Evolutionary conservation across 176 grass and related monocot genomes (phyloP), one percentile per base, ranked within the genome.

Genomic region (Oryza glumipatula): DNA sequence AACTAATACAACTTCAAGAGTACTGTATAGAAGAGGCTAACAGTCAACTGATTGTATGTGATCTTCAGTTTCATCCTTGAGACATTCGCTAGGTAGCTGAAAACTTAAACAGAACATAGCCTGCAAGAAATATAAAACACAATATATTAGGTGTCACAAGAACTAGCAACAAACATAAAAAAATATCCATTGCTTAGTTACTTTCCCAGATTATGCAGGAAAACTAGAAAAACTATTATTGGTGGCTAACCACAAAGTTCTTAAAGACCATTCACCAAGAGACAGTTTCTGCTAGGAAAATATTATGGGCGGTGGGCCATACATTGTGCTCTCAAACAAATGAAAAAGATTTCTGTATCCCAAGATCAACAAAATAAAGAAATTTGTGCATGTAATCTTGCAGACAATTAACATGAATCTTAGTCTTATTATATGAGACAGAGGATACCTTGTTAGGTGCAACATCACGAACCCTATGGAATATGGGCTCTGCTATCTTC

Each of bases 31-130:
- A 68, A 67, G 41, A n/a, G 1, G 38, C 48, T 76, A 52, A 16
- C 54, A 48, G 17, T 78, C 39, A 79, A 70, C 84, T 75, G 76
- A 65, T 28, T 43, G 16, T 16, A 74, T 68, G 38, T 69, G 47
- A 80, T 75, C 77, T 51, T 71, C 41, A 65, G 39, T 65, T 48
- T 80, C 85, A 13, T 80, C 80, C 85, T 26, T 70, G 0, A 90
- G 84, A 51, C 84, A 90, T 78, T 92, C 89, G 80, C 78, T 35
- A 12, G 96, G 91, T 48, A 99, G 68, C 78, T 79, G 90, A 82
- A 96, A 99, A 87, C 96, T 99, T 67, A 99, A 92, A 78, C 93
- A 94, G 88, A 83, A 99, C 96, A 96, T 99, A 65, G 84, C 91
- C 96, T 96, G 88, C 61, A 85, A 85, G 22, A 80, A 76, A 67